A percentile compares a stretch with the other conserved stretches of the same genome.
Conservation (phyloP, 2,329 filamentous ascomycete species). For the Fusarium neocosmosporiellum region DNA sequence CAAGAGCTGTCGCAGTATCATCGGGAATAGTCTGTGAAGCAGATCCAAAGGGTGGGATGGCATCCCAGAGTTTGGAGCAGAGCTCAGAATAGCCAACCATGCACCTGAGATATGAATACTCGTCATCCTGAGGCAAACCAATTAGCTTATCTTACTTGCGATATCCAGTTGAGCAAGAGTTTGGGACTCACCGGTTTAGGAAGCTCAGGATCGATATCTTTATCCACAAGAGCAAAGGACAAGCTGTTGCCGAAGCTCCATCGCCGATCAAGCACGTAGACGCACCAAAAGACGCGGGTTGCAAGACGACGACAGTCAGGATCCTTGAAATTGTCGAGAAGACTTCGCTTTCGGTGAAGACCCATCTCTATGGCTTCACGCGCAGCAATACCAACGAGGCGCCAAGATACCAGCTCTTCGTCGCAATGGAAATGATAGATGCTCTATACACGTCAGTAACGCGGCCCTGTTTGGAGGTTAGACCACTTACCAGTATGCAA, state of each 20-base stretch:
- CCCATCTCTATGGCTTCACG: slow-evolving; percentile 61
- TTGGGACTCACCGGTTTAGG: slow-evolving; percentile 52
- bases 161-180: not conserved
- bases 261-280: slow-evolving; percentile 62
- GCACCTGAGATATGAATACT: slow-evolving; percentile 56
- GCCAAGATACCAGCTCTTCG: slow-evolving; percentile 62
- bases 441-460: slow-evolving; percentile 38
- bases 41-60: slow-evolving; percentile 53
- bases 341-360: slow-evolving; percentile 58
- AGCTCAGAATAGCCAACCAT: slow-evolving; percentile 61
- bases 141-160: too few relatives aligned
- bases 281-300: slow-evolving; percentile 60
- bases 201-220: slow-evolving; percentile 61
- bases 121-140: slow-evolving; percentile 39
- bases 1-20: slow-evolving; percentile 54
- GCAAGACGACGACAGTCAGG: slow-evolving; percentile 46
- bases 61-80: slow-evolving; percentile 59
- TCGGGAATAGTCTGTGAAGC: slow-evolving; percentile 49
- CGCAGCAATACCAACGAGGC: slow-evolving; percentile 58
- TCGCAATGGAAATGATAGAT: slow-evolving; percentile 59
- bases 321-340: slow-evolving; percentile 53
- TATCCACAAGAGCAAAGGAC: slow-evolving; percentile 60
- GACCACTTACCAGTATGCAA: slow-evolving; percentile 42
- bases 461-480: accelerated
- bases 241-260: slow-evolving; percentile 64